Base-by-base conservation (phyloP, 352 stramenopile genomes). In the Globisporangium cystogenes region DNA sequence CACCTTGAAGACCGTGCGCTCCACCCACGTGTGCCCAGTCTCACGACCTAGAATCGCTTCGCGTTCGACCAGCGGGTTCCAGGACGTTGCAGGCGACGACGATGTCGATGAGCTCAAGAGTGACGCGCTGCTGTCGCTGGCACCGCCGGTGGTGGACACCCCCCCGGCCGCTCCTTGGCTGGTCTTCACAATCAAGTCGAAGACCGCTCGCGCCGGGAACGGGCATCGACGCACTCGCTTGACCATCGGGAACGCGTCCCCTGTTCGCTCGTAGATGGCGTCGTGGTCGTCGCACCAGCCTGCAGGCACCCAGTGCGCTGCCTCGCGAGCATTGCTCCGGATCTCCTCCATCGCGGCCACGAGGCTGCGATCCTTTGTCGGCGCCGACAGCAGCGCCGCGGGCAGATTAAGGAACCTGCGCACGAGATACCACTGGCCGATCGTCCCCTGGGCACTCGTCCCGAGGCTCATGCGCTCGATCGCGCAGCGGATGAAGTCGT, bases 191-290 rank as follows among this genome's bases (percentile, higher is more conserved):
- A 88, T 69, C 64, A 86, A 75, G 51, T 90, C 81, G 50, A 88
- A 92, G 27, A 90, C 56, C 0, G 81, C 78, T 14, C 81, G 76
- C 29, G 81, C 74, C 40, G 81, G 81, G 46, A 87, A 92, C 14
- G 67, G 54, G 41, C 80, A 82, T 33, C 63, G 75, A 6, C 68
- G 69, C 24, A 86, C 64, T 7, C 81, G 68, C 51, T 92, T 92
- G 48, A 88, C 46, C 65, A 85, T 80, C 47, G 67, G 70, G 43
- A 88, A 92, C 5, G 76, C 70, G 26, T 88, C 81, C 7, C 59
- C 59, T 3, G 57, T 54, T 31, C 82, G 86, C 31, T 88, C 76
- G 35, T 70, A 87, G 0, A 81, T 62, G 12, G 68, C 61, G 24
- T 90, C 78, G 44, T 77, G 70, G 10, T 72, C 60, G 20, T 71